These are phyloP conservation scores for Aspergillus ibericus DNA, from an alignment of 2,329 filamentous ascomycete species.

Conservation along the genomic window DNA sequence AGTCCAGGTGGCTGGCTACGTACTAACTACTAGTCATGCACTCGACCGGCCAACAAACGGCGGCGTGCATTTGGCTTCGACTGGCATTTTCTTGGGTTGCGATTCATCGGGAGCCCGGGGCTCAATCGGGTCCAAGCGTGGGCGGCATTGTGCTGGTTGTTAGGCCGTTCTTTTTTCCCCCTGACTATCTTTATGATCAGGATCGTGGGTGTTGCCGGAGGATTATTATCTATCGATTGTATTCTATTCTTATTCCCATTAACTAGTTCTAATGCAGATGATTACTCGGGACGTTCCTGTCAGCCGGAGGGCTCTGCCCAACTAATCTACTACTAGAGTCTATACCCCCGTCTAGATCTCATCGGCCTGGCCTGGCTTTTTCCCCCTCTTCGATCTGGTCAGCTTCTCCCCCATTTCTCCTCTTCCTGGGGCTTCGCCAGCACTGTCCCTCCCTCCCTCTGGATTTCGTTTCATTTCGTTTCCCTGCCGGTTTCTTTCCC, in stretches of 20 bases:
- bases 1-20: not conserved
- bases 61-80: not conserved
- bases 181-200: too few relatives aligned
- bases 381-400: not conserved
- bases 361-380: too few relatives aligned
- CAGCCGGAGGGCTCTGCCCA: too few relatives aligned
- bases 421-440: not conserved
- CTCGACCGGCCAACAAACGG: not conserved
- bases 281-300: too few relatives aligned
- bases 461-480: too few relatives aligned
- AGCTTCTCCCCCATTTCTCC: not conserved
- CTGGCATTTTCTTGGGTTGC: not conserved
- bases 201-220: too few relatives aligned
- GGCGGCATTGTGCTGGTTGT: not conserved
- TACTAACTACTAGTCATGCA: not conserved
- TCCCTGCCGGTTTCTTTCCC: not conserved
- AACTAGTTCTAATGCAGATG: too few relatives aligned
- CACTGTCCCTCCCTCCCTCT: not conserved
- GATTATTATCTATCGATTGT: too few relatives aligned
- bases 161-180: too few relatives aligned
- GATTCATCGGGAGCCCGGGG: not conserved
- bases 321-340: too few relatives aligned
- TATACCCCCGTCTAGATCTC: not conserved
- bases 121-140: slow-evolving; percentile 4
- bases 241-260: too few relatives aligned